A percentile compares a stretch with the other conserved stretches of the same genome.
Evolutionary conservation across 305 asterid species (phyloP).

Genomic region (Ajuga reptans): DNA sequence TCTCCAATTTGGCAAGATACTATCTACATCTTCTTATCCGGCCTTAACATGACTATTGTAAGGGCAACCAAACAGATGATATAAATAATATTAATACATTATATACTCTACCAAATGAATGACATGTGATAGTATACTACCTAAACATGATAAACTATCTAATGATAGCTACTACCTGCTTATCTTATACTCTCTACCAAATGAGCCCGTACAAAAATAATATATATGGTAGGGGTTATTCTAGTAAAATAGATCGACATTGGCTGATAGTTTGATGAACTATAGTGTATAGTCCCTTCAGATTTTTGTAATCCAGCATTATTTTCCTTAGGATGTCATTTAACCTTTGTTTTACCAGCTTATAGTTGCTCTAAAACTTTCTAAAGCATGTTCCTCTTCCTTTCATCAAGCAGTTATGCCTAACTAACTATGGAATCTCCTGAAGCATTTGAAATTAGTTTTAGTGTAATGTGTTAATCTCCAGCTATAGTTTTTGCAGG

Average conservation of each 20-base stretch:
- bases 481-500: neutral
- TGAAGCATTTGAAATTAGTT: neutral
- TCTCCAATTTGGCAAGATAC: too few species aligned
- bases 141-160: too few species aligned
- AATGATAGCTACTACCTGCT: too few species aligned
- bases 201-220: slow-evolving; percentile 25
- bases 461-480: neutral
- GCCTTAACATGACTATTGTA: too few species aligned
- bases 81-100: too few species aligned
- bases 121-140: too few species aligned
- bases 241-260: neutral
- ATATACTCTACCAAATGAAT: too few species aligned
- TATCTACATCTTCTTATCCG: too few species aligned
- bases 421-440: neutral
- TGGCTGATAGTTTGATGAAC: neutral
- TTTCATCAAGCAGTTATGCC: neutral
- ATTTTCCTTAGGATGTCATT: neutral
- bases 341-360: slow-evolving; percentile 3
- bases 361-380: neutral
- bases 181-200: too few species aligned
- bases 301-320: neutral
- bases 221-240: neutral
- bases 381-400: neutral
- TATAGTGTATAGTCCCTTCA: neutral
- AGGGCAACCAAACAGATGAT: too few species aligned